Evolutionary conservation across 2,329 filamentous ascomycete genomes (phyloP), one percentile per base, ranked within the genome.

Genomic region (Harringtonia lauricola): DNA sequence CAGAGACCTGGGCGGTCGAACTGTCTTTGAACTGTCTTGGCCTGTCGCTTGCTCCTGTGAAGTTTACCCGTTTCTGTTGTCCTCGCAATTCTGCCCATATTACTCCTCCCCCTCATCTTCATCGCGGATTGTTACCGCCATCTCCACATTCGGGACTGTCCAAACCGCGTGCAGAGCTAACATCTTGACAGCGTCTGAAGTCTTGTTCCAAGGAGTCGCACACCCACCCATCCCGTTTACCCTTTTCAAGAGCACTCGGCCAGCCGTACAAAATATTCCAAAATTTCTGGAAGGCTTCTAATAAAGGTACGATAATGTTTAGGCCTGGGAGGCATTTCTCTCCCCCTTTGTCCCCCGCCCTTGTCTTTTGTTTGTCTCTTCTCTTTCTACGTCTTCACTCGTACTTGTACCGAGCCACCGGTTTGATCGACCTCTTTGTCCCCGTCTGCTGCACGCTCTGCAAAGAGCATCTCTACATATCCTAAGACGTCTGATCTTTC

Each of bases 251-350:
- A n/a, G n/a, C n/a, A n/a, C n/a, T n/a, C n/a, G n/a, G n/a, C n/a
- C n/a, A n/a, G n/a, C n/a, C n/a, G n/a, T n/a, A n/a, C n/a, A n/a
- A 43, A 51, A 47, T 34, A 29, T 43, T 36, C 44, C 43, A 34
- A 43, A 24, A 41, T 41, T 50, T 51, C 46, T 50, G 41, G 48
- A 51, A 50, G 44, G 41, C 22, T 44, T 44, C 45, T 44, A 14
- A 39, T 19, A 19, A 26, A 30, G 19, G 18, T 15, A 21, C 17
- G 18, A n/a, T n/a, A n/a, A n/a, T 40, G 18, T 10, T 21, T 5
- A 18, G 22, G 15, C 24, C 36, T 29, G 22, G 36, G 19, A 28
- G 14, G 6, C 18, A 17, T 19, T 17, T 9, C 13, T 38, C 33
- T 19, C 21, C 19, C 14, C 14, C 2, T 21, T 39, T 22, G 28